Evolutionary conservation across 2,329 filamentous ascomycete species (phyloP), one percentile per base, ranked within the genome.

Genomic region (Arthrobotrys sphaeroides): DNA sequence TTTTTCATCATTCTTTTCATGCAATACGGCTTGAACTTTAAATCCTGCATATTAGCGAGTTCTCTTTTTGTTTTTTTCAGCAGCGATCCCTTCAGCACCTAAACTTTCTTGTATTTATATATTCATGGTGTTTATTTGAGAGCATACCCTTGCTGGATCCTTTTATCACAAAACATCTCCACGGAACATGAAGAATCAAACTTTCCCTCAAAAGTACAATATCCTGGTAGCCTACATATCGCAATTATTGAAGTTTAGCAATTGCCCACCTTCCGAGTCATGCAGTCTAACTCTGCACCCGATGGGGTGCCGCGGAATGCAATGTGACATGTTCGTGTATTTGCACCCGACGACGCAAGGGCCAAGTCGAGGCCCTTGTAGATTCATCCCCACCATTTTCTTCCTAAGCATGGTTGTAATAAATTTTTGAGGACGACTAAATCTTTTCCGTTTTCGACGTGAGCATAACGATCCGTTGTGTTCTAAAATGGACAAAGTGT

Each of bases 21-120:
- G 42, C 38, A 42, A 45, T 62, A 59, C 31, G 51, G 31, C 12
- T 61, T 62, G 53, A 57, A 33, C 45, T 69, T 69, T 65, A 36
- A 55, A 55, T 75, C 31, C 61, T 69, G 72, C 72, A 69, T 69
- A 64, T 75, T 75, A 75, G 72, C 72, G 72, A 75, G 64, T 75
- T 53, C 38, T 36, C 45, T 42, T 75, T 62, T 60, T 68, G 49
- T 47, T 55, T 55, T 45, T 36, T 40, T 43, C 36, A 55, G 36
- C 28, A 40, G 55, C 33, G 22, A 16, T 62, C 40, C 57, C 33
- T 62, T 55, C 40, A 59, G 72, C 64, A 59, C 49, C 22, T 45
- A 42, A 47, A 75, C 13, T 10, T 12, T 55, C 38, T 53, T 69
- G 61, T 65, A 62, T 51, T 40, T 33, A 33, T 67, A 53, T 61